These are phyloP conservation scores for Acanthamoeba quina DNA, from an alignment of 208 protist genomes.

Conservation along the genomic window DNA sequence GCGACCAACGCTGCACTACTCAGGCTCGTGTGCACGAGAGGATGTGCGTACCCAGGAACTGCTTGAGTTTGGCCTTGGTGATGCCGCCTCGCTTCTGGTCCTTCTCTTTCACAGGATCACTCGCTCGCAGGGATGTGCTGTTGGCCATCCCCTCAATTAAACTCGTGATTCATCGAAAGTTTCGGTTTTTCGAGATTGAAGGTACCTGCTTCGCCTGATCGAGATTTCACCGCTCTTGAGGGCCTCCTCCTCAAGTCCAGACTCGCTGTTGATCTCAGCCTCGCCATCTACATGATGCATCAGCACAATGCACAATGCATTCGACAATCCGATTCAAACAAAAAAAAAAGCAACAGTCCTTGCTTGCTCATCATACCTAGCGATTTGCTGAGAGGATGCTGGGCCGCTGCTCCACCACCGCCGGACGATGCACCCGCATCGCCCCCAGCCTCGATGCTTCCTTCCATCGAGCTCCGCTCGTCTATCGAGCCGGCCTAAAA, in stretches of 20 bases:
- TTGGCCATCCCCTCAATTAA: not conserved
- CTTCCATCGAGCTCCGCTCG: not conserved
- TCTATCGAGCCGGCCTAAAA: too few species aligned
- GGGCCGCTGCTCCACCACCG: not conserved
- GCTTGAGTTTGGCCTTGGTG: conserved; percentile 37
- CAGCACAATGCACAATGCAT: too few species aligned
- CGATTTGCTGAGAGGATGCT: not conserved
- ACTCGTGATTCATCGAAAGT: not conserved
- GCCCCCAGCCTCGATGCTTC: not conserved
- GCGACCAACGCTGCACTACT: not conserved
- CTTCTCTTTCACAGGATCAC: conserved; percentile 17
- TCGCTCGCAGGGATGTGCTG: conserved; percentile 6
- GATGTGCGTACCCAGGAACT: conserved; percentile 3
- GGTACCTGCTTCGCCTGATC: not conserved
- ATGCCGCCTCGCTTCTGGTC: conserved; percentile 54
- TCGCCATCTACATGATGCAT: not conserved
- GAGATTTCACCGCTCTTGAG: not conserved
- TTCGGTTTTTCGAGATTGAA: not conserved
- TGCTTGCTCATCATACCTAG: not conserved
- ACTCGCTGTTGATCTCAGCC: not conserved
- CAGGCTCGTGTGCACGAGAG: not conserved
- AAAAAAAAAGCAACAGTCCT: too few species aligned
- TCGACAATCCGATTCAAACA: too few species aligned
- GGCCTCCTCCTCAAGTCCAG: not conserved
- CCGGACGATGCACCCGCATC: not conserved